Conservation (phyloP, 768 basidiomycete species). For the Trametes elegans region DNA sequence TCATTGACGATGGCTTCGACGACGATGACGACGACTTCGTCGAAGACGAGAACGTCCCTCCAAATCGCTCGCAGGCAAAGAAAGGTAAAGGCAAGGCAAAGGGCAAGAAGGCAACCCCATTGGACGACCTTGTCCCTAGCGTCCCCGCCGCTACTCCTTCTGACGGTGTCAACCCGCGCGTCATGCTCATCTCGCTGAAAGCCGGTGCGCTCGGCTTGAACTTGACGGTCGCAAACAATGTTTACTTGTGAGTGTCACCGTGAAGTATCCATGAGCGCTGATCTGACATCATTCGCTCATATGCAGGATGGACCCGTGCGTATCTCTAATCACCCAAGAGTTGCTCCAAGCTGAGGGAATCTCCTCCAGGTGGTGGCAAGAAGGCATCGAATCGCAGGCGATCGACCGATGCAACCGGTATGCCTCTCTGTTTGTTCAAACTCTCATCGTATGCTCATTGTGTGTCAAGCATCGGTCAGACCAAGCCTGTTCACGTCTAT, state of each 20-base stretch:
- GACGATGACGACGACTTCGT: slow-evolving; percentile 37
- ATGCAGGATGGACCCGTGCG: slow-evolving; percentile 82
- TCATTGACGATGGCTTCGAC: slow-evolving; percentile 18
- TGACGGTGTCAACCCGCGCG: slow-evolving; percentile 54
- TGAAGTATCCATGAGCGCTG: background rate
- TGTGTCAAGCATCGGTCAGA: slow-evolving; percentile 67
- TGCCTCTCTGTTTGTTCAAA: background rate
- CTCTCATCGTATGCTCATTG: background rate
- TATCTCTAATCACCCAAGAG: slow-evolving; percentile 20
- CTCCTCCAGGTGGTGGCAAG: slow-evolving; percentile 79
- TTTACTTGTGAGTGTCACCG: slow-evolving; percentile 60
- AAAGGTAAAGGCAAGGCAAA: slow-evolving; percentile 17
- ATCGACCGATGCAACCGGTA: slow-evolving; percentile 77
- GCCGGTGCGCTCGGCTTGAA: slow-evolving; percentile 83
- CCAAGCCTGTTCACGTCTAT: slow-evolving; percentile 79
- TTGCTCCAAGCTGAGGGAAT: background rate
- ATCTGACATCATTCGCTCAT: background rate
- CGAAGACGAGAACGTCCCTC: slow-evolving; percentile 34
- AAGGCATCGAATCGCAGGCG: slow-evolving; percentile 83
- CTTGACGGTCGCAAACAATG: slow-evolving; percentile 86
- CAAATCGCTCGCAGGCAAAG: slow-evolving; percentile 13
- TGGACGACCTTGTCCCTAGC: slow-evolving; percentile 26
- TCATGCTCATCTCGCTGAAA: slow-evolving; percentile 88
- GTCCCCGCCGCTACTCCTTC: background rate
- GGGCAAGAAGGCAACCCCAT: slow-evolving; percentile 33